Percentiles rank a stretch among this genome's conserved stretches.
phyloP scores from a whole-genome alignment of 306 rosid genomes.

The Macrotyloma uniflorum region DNA sequence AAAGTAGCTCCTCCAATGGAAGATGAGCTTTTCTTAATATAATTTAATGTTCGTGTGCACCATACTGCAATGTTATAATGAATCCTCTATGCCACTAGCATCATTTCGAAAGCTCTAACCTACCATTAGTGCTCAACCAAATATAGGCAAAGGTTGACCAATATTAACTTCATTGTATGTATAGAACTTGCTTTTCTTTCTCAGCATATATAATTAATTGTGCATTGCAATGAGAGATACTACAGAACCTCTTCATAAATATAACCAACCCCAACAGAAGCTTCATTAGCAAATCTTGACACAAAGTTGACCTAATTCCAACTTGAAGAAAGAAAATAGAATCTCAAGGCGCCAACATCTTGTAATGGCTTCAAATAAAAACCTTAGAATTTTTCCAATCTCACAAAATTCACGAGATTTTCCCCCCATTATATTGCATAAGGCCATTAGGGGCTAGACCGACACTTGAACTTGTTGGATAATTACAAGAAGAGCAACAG shows the following conservation, averaged over 20 bases:
- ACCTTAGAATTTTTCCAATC: not conserved
- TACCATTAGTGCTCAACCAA: not conserved
- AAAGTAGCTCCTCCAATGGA: not conserved
- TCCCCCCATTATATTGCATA: not conserved
- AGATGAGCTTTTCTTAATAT: not conserved
- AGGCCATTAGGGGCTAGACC: not conserved
- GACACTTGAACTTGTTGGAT: not conserved
- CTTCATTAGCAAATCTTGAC: not conserved
- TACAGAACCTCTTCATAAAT: slow-evolving; percentile 7
- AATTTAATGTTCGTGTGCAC: not conserved
- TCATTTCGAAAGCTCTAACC: not conserved
- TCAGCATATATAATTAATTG: not conserved
- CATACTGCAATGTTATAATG: not conserved
- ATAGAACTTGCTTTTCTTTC: not conserved
- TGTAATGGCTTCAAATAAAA: slow-evolving; percentile 13
- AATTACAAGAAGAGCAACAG: too few relatives aligned
- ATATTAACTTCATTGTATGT: not conserved
- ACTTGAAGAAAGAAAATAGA: slow-evolving; percentile 13
- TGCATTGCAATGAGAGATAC: slow-evolving; percentile 3
- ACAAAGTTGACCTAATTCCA: not conserved
- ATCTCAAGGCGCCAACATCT: not conserved
- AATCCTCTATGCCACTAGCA: not conserved
- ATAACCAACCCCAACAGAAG: slow-evolving; percentile 13
- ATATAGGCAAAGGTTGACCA: not conserved
- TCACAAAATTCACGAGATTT: slow-evolving; percentile 10